A percentile compares a stretch with the other conserved stretches of the same genome.
Evolutionary conservation across 2,329 filamentous ascomycete species (phyloP).

Genomic region (Colletotrichum chrysophilum): DNA sequence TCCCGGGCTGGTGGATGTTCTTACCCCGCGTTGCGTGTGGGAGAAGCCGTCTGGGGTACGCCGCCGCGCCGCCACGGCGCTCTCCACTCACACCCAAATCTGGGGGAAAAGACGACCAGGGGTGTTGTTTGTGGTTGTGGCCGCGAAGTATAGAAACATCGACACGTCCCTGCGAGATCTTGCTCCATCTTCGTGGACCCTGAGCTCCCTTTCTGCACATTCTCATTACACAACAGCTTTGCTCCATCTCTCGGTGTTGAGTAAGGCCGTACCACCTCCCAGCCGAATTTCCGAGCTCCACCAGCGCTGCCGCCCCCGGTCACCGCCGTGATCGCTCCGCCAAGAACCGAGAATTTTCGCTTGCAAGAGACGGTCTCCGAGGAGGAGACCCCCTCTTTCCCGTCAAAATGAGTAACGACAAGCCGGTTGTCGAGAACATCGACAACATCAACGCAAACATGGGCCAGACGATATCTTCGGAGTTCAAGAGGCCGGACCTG

Average conservation of each 20-base stretch:
- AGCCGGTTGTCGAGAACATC: not conserved
- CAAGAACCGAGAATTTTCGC: not conserved
- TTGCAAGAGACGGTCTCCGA: not conserved
- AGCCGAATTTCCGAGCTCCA: not conserved
- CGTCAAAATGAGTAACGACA: conserved; percentile 3
- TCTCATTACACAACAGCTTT: not conserved
- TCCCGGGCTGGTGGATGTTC: conserved; percentile 2
- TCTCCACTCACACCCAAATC: not conserved
- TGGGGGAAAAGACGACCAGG: not conserved
- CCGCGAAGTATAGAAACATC: not conserved
- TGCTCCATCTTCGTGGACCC: not conserved
- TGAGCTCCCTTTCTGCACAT: not conserved
- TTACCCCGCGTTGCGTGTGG: conserved; percentile 14
- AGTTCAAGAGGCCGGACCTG: not conserved
- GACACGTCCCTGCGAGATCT: not conserved
- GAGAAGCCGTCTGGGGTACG: conserved; percentile 7
- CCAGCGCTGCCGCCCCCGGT: not conserved
- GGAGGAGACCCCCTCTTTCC: not conserved
- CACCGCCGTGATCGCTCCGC: not conserved
- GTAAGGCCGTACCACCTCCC: not conserved
- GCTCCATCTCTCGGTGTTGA: not conserved
- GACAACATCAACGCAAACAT: conserved; percentile 4
- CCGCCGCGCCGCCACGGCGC: not conserved
- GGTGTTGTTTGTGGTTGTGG: not conserved
- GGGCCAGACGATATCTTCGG: not conserved